Evolutionary conservation across 129 eudicot genomes (phyloP).

Genomic region (Heracleum sosnowskyi): DNA sequence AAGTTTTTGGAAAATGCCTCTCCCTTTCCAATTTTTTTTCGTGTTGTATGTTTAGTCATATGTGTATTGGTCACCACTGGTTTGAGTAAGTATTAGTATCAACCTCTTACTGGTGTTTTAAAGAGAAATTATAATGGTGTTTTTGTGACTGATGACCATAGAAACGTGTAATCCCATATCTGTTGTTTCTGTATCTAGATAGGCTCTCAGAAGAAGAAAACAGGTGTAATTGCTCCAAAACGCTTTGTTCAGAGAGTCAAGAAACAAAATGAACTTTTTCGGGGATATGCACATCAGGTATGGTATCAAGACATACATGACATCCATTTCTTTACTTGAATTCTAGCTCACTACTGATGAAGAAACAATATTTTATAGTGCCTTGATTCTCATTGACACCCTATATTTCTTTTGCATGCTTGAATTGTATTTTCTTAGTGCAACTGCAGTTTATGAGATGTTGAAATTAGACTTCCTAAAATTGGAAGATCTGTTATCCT

Average conservation of each 20-base stretch:
- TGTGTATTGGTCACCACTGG: background rate
- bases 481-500: background rate
- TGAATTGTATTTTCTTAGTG: background rate
- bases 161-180: background rate
- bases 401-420: background rate
- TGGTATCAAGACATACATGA: constrained; percentile 9
- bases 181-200: constrained; percentile 39
- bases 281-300: constrained; percentile 96
- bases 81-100: background rate
- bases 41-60: too few relatives aligned
- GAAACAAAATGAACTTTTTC: constrained; percentile 79
- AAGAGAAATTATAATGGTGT: background rate
- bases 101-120: background rate
- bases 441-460: background rate
- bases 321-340: background rate
- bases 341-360: background rate
- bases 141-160: background rate
- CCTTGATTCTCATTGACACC: background rate
- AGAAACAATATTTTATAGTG: background rate
- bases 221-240: constrained; percentile 93
- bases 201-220: constrained; percentile 88
- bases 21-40: too few relatives aligned
- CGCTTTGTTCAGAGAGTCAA: constrained; percentile 90
- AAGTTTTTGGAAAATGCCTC: background rate
- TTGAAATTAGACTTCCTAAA: background rate